Evolutionary conservation across 2,329 filamentous ascomycete genomes (phyloP), one percentile per base, ranked within the genome.

Genomic region (Diaporthe vexans): DNA sequence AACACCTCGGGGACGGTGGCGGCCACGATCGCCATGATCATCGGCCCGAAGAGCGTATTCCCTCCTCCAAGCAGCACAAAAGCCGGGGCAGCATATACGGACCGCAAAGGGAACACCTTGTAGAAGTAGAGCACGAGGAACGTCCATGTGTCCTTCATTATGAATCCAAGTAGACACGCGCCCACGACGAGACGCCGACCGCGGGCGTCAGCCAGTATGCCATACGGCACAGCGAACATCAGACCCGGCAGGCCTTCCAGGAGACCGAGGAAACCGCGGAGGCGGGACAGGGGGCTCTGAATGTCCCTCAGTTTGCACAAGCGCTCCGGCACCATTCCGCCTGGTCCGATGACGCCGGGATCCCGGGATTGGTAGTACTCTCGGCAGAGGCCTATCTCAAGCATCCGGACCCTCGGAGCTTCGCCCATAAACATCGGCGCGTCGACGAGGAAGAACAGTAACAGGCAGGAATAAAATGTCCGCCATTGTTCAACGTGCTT

Each of bases 341-440:
- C 72, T 40, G 48, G 58, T 17, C 67, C 52, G 33, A 76, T 74
- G 40, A 74, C 58, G 21, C 65, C 54, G 21, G 72, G 51, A 43
- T 74, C 72, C 48, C 26, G 11, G n/a, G 57, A 17, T 5, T 52
- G 21, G 43, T 76, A 76, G 46, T 74, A 65, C 56, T 76, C 74
- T 29, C 74, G 72, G 43, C 74, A 76, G n/a, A 74, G 68, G 29
- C 67, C 54, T 19, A 72, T 33, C 40, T 76, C 74, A 13, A 76
- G 61, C 74, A 76, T 74, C 35, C 74, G 72, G n/a, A 76, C 43
- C 72, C 68, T 56, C 43, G 74, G 65, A 17, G 51, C 72, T 58
- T 74, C 72, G n/a, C 58, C 54, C 74, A 76, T 76, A 58, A 74
- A 76, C 33, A 17, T 24, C 15, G 74, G 74, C 24, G 71, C 65